Evolutionary conservation across 169 alveolate genomes (phyloP).

Genomic region (Plasmodium knowlesi): DNA sequence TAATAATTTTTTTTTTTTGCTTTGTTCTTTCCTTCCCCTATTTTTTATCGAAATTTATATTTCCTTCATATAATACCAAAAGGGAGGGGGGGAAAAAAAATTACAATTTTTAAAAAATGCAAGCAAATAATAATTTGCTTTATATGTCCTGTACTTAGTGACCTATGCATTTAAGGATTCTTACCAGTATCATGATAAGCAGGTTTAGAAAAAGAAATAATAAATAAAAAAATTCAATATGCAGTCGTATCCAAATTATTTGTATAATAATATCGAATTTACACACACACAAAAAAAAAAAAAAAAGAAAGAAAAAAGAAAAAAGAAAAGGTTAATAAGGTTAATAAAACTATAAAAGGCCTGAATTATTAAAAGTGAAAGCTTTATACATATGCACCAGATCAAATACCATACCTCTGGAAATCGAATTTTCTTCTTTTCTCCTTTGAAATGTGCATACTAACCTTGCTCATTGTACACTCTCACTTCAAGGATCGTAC

Average conservation of each 20-base stretch:
- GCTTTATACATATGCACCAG: not conserved
- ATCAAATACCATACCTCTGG: not conserved
- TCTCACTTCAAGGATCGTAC: not conserved
- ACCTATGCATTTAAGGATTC: not conserved
- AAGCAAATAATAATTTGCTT: not conserved
- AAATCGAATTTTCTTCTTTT: not conserved
- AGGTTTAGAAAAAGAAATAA: not conserved
- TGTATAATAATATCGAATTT: not conserved
- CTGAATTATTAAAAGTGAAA: not conserved
- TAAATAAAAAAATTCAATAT: not conserved
- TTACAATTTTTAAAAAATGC: not conserved
- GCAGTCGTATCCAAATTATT: not conserved
- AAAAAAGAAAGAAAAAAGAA: no score
- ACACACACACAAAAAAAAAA: not conserved
- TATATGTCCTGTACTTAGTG: not conserved
- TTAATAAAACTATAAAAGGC: not conserved
- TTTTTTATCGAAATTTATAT: not conserved
- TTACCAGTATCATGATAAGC: not conserved
- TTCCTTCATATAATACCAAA: not conserved
- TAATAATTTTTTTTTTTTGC: not conserved
- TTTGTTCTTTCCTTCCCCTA: not conserved
- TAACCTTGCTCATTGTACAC: not conserved
- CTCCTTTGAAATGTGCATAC: not conserved
- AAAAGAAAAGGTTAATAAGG: not conserved
- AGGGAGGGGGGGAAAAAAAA: not conserved